These are phyloP conservation scores for Lasiodiplodia sp. DNA, from an alignment of 2,329 filamentous ascomycete genomes.

Conservation along the genomic window DNA sequence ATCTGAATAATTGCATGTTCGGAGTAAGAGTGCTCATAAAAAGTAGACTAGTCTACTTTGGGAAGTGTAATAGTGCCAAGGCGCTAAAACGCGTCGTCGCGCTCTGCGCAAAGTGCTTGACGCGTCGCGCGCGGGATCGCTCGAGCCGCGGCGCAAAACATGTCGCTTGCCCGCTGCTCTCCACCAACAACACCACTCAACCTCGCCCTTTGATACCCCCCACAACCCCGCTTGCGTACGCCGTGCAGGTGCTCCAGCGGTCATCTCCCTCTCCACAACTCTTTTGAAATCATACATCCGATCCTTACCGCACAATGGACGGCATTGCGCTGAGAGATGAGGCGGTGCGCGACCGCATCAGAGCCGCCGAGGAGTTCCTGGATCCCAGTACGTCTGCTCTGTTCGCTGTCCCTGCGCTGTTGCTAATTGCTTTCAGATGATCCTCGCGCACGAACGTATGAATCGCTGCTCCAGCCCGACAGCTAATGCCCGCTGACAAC, in stretches of 20 bases:
- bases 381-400: constrained; percentile 75
- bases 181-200: constrained; percentile 21
- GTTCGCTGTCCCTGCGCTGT: not conserved
- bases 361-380: constrained; percentile 88
- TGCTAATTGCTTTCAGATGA: constrained; percentile 56
- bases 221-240: not conserved
- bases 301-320: constrained; percentile 63
- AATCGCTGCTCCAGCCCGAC: constrained; percentile 8
- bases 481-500: not conserved
- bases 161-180: not conserved
- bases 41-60: not conserved
- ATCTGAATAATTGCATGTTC: too few species aligned
- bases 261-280: too few species aligned
- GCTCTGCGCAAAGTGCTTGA: not conserved
- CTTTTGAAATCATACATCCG: not conserved
- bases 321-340: constrained; percentile 81
- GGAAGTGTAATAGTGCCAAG: constrained; percentile 23
- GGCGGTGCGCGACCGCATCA: constrained; percentile 81
- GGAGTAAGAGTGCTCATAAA: too few species aligned
- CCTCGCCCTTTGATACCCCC: constrained; percentile 24
- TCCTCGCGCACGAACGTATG: constrained; percentile 62
- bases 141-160: constrained; percentile 17
- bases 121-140: constrained; percentile 15
- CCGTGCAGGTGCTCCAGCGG: not conserved
- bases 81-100: constrained; percentile 9